Base-by-base conservation (phyloP, 2,329 filamentous ascomycete genomes). In the Cladosporium cucumerinum region DNA sequence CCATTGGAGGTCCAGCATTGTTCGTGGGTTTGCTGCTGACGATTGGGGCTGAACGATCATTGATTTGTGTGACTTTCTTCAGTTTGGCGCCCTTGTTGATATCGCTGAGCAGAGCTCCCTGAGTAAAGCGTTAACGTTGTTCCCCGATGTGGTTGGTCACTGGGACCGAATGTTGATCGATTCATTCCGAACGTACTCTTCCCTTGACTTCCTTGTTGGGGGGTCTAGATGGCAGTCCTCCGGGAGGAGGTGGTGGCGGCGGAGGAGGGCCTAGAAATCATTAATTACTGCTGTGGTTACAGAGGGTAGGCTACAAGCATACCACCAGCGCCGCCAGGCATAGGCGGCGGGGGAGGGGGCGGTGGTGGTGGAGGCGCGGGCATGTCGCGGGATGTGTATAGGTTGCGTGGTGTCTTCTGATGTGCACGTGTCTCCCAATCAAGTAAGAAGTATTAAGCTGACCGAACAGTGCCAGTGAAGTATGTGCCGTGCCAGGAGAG, bases 21-120 rank as follows among this genome's bases (percentile, higher is more conserved):
- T 85, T 84, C 34, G 82, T 82, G 59, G 84, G 81, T 82, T 59
- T 82, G 63, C 85, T 86, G 66, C 78, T 85, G 64, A 97, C 77
- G 59, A 85, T 72, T 0, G 94, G 94, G 8, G 92, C 92, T 25
- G 93, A 97, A 77, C 94, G 89, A 78, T 98, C 94, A 79, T 98
- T 97, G 70, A 93, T 91, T 64, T 92, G 89, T 34, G 92, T 75
- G 63, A 82, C 84, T 78, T 97, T 97, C 79, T 90, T 97, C 66
- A 98, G 83, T 67, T 82, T 81, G 70, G 81, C 84, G 69, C 94
- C 95, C 78, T 96, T 96, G 70, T 83, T 82, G 71, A 99, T 99
- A 78, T 98, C 94, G 73, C 87, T 85, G 52, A 98, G 86, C 39
- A 99, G 84, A 63, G 94, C 93, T 72, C 89, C 89, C 94, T 98